Evolutionary conservation across 257 asterid species (phyloP).

Genomic region (Solanum arcanum): DNA sequence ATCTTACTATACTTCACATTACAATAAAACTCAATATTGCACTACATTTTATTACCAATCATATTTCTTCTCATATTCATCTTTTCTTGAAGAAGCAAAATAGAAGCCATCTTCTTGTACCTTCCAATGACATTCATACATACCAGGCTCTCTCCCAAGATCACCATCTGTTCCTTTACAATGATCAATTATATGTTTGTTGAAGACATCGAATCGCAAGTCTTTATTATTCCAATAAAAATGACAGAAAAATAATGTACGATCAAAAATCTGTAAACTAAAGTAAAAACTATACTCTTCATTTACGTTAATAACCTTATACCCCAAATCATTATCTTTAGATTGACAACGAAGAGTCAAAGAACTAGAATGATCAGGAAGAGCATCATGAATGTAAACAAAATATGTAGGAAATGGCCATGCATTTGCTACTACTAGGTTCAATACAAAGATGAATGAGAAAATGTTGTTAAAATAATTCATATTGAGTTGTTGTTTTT

Average conservation of each 20-base stretch:
- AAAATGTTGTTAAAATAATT: not conserved
- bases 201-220: not conserved
- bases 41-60: not conserved
- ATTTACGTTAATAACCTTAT: not conserved
- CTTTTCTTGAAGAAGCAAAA: not conserved
- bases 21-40: not conserved
- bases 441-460: not conserved
- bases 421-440: not conserved
- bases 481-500: not conserved
- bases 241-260: not conserved
- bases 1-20: not conserved
- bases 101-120: not conserved
- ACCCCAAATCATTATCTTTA: not conserved
- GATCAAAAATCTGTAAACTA: not conserved
- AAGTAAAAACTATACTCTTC: not conserved
- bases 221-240: not conserved
- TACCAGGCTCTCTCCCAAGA: not conserved
- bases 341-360: not conserved
- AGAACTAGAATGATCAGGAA: not conserved
- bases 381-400: not conserved
- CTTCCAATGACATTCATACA: not conserved
- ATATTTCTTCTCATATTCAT: not conserved
- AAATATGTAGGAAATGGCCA: not conserved
- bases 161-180: not conserved
- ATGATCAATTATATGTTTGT: not conserved